Base-by-base conservation (phyloP, 345 rosid genomes). In the Bretschneidera sinensis region DNA sequence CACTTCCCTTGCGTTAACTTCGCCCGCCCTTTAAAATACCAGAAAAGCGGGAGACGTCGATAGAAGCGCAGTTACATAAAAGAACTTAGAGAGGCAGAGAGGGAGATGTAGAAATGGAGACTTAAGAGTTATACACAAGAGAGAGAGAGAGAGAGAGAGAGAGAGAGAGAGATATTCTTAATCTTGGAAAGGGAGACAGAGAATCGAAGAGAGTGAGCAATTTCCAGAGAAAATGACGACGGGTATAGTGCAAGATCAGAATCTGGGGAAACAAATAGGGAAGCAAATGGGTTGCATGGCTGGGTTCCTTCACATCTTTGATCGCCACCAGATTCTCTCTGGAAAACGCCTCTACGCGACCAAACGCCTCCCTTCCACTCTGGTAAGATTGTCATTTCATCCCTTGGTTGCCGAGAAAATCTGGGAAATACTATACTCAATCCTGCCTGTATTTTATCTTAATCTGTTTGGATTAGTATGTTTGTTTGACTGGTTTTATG, bases 271-370 rank as follows among this genome's bases (percentile, higher is more conserved):
- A 64, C 84, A 82, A 57, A 71, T 83, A 23, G 81, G 85, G 71
- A 84, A 82, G 76, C 95, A 87, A 43, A 80, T 85, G 59, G 99
- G 99, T 0, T 94, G 99, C 89, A 88, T 94, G 96, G 76, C 97
- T 53, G 99, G 97, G 33, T 88, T 94, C 82, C 78, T 90, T 69
- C 92, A 94, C 75, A 90, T 94, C 74, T 90, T 94, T 66, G 99
- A 94, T 68, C 96, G 96, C 50, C 83, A 82, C 54, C 85, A 85
- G 59, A 54, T 81, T 60, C 74, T 90, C 68, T 62, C 87, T 25
- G 84, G 89, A 21, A 86, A 82, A 65, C 90, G 92, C 76, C 73
- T 79, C 53, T 65, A 66, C 78, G 17, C 83, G 58, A 55, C 83
- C 64, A 85, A 78, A 43, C 89, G 87, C 71, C 90, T 82, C 67